These are phyloP conservation scores for Hydrangea macrophylla DNA, from an alignment of 148 eudicot genomes.

Conservation along the genomic window DNA sequence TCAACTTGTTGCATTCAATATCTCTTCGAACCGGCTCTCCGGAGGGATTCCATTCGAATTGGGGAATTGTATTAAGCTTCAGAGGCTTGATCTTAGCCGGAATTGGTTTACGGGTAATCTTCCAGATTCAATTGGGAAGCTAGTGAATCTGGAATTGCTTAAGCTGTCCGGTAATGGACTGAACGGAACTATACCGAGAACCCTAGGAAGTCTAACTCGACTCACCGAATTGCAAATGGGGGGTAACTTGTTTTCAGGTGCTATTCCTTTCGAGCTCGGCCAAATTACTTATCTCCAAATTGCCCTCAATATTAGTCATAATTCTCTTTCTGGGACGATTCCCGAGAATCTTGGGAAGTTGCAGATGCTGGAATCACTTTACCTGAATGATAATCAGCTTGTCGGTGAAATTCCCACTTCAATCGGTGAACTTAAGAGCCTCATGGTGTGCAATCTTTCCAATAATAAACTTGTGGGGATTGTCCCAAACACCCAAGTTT, in stretches of 20 bases:
- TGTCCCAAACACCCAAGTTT: conserved; percentile 60
- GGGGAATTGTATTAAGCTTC: conserved; percentile 50
- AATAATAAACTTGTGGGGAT: conserved; percentile 69
- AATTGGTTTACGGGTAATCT: conserved; percentile 57
- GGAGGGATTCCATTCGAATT: conserved; percentile 43
- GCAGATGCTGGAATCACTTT: conserved; percentile 65
- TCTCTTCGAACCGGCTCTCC: conserved; percentile 40
- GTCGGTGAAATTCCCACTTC: conserved; percentile 71
- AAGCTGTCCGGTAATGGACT: conserved; percentile 74
- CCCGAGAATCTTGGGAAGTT: conserved; percentile 73
- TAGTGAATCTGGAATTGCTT: conserved; percentile 73
- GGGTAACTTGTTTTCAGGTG: conserved; percentile 70
- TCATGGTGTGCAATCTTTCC: conserved; percentile 68
- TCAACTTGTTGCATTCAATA: conserved; percentile 46
- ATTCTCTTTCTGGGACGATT: conserved; percentile 60
- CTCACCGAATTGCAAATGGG: conserved; percentile 88
- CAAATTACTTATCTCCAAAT: conserved; percentile 68
- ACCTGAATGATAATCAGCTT: conserved; percentile 70
- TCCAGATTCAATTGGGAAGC: conserved; percentile 52
- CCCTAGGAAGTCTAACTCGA: conserved; percentile 54
- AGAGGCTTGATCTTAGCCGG: conserved; percentile 80
- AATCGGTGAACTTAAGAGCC: conserved; percentile 56
- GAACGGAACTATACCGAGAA: conserved; percentile 55
- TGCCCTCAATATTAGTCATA: conserved; percentile 74
- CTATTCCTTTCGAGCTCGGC: conserved; percentile 67